A percentile compares a stretch with the other conserved stretches of the same genome.
phyloP scores from a whole-genome alignment of 805 yeast genomes.

The Wickerhamiella spandovensis region DNA sequence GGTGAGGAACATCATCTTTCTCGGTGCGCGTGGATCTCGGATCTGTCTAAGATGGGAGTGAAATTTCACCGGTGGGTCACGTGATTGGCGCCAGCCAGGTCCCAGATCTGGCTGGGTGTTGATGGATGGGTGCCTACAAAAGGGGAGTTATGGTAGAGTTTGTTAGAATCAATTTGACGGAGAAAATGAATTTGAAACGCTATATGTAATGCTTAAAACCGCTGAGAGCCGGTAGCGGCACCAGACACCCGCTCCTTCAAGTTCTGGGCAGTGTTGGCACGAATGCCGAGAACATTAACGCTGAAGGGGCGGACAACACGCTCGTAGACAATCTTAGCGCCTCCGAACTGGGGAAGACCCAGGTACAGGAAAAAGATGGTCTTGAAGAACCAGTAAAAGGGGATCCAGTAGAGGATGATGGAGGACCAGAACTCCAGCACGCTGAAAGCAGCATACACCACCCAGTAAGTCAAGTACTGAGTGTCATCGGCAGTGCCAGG shows the following conservation, averaged over 20 bases:
- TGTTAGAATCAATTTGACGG: neutral
- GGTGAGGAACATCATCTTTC: neutral
- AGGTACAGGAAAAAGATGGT: slow-evolving; percentile 76
- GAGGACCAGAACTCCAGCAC: slow-evolving; percentile 93
- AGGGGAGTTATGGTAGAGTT: too few relatives aligned
- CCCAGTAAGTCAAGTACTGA: slow-evolving; percentile 90
- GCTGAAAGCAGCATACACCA: slow-evolving; percentile 84
- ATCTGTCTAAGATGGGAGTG: neutral
- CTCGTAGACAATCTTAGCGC: slow-evolving; percentile 63
- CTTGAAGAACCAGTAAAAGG: slow-evolving; percentile 92
- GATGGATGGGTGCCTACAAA: too few relatives aligned
- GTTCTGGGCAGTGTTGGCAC: slow-evolving; percentile 14
- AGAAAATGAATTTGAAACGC: neutral
- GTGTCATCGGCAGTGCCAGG: slow-evolving; percentile 62
- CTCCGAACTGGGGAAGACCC: slow-evolving; percentile 77
- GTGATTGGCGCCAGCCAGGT: neutral
- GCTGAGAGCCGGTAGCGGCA: slow-evolving; percentile 2
- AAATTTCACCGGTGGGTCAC: neutral
- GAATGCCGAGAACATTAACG: slow-evolving; percentile 21
- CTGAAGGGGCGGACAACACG: slow-evolving; percentile 53
- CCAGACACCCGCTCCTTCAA: slow-evolving; percentile 20
- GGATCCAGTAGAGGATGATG: slow-evolving; percentile 87
- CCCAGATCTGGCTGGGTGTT: too few relatives aligned
- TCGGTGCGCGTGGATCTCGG: too few relatives aligned
- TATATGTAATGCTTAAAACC: neutral